Conservation (phyloP, 345 rosid species). For the Mercurialis annua region DNA sequence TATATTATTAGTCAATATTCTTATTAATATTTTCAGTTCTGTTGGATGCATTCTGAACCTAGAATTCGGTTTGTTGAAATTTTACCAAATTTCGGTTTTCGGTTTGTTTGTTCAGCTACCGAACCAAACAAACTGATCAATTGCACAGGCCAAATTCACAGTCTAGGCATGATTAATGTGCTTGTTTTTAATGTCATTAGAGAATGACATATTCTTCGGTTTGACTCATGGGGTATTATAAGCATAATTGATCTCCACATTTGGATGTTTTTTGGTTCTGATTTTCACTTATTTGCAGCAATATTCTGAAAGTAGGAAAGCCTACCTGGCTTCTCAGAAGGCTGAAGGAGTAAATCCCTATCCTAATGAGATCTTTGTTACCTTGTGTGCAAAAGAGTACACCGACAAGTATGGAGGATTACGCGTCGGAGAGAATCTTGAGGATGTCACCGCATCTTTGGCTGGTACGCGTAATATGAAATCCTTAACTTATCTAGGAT, state of each 20-base stretch:
- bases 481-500: not conserved
- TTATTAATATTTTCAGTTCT: too few species aligned
- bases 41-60: too few species aligned
- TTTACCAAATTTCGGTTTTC: too few species aligned
- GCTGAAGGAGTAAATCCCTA: slow-evolving; percentile 71
- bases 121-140: too few species aligned
- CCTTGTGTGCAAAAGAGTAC: slow-evolving; percentile 59
- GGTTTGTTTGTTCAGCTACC: too few species aligned
- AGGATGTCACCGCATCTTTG: slow-evolving; percentile 53
- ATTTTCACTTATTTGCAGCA: slow-evolving; percentile 63
- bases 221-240: too few species aligned
- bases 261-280: slow-evolving; percentile 3
- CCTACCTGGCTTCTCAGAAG: slow-evolving; percentile 61
- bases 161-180: too few species aligned
- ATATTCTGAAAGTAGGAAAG: slow-evolving; percentile 79
- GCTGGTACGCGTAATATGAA: slow-evolving; percentile 45
- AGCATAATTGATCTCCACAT: not conserved
- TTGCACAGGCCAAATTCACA: too few species aligned
- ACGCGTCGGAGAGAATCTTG: slow-evolving; percentile 65
- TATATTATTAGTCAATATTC: too few species aligned
- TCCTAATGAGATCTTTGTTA: slow-evolving; percentile 69
- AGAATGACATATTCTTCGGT: too few species aligned
- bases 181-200: not conserved
- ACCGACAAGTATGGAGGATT: slow-evolving; percentile 54
- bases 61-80: too few species aligned